These are phyloP conservation scores for Coccomyxa subellipsoidea DNA, from an alignment of 163 green algal species.

Conservation along the genomic window DNA sequence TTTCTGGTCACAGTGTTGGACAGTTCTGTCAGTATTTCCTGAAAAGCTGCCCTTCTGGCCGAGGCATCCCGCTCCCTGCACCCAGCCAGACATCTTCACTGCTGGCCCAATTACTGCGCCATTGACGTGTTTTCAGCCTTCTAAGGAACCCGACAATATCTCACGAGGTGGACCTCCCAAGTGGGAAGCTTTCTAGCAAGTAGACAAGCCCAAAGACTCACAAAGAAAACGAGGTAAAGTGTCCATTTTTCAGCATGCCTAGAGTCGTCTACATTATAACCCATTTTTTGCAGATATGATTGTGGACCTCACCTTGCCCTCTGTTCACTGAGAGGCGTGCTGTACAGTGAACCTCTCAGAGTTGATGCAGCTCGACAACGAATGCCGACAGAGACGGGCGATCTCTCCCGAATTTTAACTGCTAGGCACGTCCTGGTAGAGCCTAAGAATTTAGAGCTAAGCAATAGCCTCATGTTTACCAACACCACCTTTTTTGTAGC, in stretches of 20 bases:
- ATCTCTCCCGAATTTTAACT: neutral
- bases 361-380: neutral
- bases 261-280: too few species aligned
- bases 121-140: neutral
- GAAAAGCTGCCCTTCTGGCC: slow-evolving; percentile 27
- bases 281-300: too few species aligned
- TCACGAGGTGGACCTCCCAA: neutral
- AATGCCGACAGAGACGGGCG: neutral
- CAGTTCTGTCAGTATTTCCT: slow-evolving; percentile 55
- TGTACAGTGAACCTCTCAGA: neutral
- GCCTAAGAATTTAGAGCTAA: neutral
- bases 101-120: neutral
- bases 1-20: slow-evolving; percentile 45
- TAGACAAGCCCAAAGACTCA: neutral
- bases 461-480: neutral
- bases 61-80: slow-evolving; percentile 1
- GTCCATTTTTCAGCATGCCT: too few species aligned
- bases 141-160: too few species aligned
- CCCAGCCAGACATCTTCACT: neutral
- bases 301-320: neutral
- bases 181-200: neutral
- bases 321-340: neutral
- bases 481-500: neutral
- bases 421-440: neutral
- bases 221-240: neutral